These are phyloP conservation scores for Eucalyptus paniculata DNA, from an alignment of 345 rosid genomes.

Conservation along the genomic window DNA sequence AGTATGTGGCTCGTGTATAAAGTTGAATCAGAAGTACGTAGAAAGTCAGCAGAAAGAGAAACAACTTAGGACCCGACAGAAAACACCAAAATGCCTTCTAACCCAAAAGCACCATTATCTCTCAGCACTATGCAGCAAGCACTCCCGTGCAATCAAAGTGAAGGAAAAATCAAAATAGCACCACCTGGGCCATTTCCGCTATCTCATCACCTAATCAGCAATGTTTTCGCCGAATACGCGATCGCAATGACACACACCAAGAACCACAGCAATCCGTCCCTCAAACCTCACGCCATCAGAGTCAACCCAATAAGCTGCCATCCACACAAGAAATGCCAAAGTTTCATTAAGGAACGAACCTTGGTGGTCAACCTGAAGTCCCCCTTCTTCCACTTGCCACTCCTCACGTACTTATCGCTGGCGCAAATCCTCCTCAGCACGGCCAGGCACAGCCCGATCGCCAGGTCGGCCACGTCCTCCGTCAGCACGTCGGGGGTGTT, in stretches of 20 bases:
- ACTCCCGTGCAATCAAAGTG: not conserved
- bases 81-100: not conserved
- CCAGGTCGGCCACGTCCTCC: slow-evolving; percentile 84
- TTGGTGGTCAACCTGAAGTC: slow-evolving; percentile 53
- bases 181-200: not conserved
- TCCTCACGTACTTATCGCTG: slow-evolving; percentile 54
- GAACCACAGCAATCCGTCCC: not conserved
- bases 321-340: not conserved
- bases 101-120: not conserved
- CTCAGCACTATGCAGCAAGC: not conserved
- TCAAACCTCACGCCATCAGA: not conserved
- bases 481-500: slow-evolving; percentile 88
- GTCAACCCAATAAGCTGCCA: not conserved
- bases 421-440: slow-evolving; percentile 60
- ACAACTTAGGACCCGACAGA: not conserved
- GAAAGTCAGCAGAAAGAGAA: not conserved
- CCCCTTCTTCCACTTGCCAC: slow-evolving; percentile 62
- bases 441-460: slow-evolving; percentile 59
- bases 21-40: not conserved
- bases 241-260: not conserved
- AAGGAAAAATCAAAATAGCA: not conserved
- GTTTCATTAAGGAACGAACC: slow-evolving; percentile 21
- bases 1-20: not conserved
- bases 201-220: not conserved
- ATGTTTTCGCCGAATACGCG: not conserved